Evolutionary conservation across 1,284 basidiomycete species (phyloP), one percentile per base, ranked within the genome.

Genomic region (Apiotrichum siamense): DNA sequence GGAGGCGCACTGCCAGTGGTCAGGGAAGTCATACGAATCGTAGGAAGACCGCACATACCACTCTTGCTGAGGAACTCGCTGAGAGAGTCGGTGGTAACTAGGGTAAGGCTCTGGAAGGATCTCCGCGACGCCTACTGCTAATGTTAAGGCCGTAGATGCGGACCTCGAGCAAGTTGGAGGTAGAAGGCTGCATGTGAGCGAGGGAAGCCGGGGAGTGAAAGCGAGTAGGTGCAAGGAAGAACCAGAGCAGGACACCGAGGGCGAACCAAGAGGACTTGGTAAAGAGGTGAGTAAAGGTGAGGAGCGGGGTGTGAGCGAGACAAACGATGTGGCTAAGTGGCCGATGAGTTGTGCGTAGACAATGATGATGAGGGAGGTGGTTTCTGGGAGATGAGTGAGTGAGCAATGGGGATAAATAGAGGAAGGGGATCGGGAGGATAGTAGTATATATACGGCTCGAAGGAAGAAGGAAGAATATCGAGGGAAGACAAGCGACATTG

Each of bases 41-140:
- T 20, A 33, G 23, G 25, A 26, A 41, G 15, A 9, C 11, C 18
- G 27, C 3, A 39, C 61, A 52, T 24, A 67, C 66, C 60, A 5
- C 60, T 56, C 18, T 55, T 55, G 27, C 61, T 54, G 47, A 70
- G 66, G 62, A 64, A 67, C 39, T 56, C 56, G 49, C 58, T 50
- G 9, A 70, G 57, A 32, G 58, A 49, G 17, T 64, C 60, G 3
- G 63, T 55, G 1, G 65, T 67, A 21, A 67, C 68, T 67, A 49
- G 3, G 17, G 24, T 54, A n/a, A 46, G 5, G 12, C 25, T 9
- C 9, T 17, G 3, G 17, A 2, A 12, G 20, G 4, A 5, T 4
- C 3, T 9, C 9, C 18, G 7, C 3, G 4, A 3, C 1, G 27
- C 55, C 36, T 25, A 54, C 55, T 54, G 36, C 47, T 57, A 33